Base-by-base conservation (phyloP, 331 rosid species). In the Ulmus americana region DNA sequence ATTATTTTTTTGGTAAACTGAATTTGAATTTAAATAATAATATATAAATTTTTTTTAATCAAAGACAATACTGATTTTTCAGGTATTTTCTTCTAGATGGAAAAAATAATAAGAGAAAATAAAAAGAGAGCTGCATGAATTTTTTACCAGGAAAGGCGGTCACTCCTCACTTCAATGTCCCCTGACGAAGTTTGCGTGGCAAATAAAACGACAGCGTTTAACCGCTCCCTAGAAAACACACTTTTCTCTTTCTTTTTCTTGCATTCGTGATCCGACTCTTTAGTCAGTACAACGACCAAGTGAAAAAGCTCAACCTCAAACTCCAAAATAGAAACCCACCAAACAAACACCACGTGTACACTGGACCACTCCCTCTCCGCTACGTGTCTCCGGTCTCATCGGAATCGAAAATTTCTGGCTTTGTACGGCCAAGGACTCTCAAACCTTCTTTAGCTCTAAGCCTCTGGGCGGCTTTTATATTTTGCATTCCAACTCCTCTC, bases 381-480 rank as follows among this genome's bases (percentile, higher is more conserved):
- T 55, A 62, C 55, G 67, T 45, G 55, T 46, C 44, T 13, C 45
- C 7, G 3, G 12, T 28, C 13, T 4, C 44, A 38, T 56, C 15
- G 14, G 28, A 28, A 10, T 41, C 69, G 61, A 4, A 12, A 65
- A 40, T 52, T 16, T 52, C 70, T 52, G 28, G 35, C 28, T 44
- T 55, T 55, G 28, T n/a, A 14, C 28, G 71, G 55, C 63, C 55
- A 28, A 6, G 12, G 40, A 8, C 15, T 16, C 45, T 44, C 54
- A 14, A 55, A 67, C 2, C 8, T 41, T 53, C 14, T 51, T 65
- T 18, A 18, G 51, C 48, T 53, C 9, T 28, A n/a, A 16, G 3
- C 14, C 14, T 50, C 16, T 6, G 3, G 1, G 6, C 8, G 14
- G 14, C 8, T 5, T 49, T n/a, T 49, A 12, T 49, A 0, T 49